Percentiles rank a stretch among this genome's conserved stretches.
Conservation (phyloP, 2,329 filamentous ascomycete genomes). For the Botrytis galanthina region DNA sequence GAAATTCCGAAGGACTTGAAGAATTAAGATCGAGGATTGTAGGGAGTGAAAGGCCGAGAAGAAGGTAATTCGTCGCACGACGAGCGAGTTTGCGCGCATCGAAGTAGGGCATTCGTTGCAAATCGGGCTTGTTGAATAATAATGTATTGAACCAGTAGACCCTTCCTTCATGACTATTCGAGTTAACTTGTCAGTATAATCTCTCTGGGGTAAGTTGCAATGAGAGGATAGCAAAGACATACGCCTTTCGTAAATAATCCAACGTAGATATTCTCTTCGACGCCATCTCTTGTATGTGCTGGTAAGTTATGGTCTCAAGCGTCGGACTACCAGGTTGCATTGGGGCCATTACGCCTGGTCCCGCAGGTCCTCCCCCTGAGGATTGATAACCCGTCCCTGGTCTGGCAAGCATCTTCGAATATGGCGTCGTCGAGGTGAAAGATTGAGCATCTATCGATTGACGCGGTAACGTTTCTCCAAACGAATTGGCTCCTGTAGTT, state of each 20-base stretch:
- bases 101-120: conserved; percentile 81
- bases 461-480: conserved; percentile 7
- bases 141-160: conserved; percentile 99
- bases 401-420: conserved; percentile 37
- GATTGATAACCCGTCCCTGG: conserved; percentile 34
- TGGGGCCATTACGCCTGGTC: conserved; percentile 24
- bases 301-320: conserved; percentile 43
- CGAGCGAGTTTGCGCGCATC: conserved; percentile 80
- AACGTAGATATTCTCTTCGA: conserved; percentile 92
- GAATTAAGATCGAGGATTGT: conserved; percentile 86
- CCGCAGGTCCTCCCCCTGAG: conserved; percentile 25
- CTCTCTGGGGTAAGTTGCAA: neutral
- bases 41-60: conserved; percentile 88
- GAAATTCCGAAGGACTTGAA: conserved; percentile 76
- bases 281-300: conserved; percentile 77
- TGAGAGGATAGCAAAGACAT: conserved; percentile 40
- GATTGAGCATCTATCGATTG: conserved; percentile 25
- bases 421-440: conserved; percentile 32
- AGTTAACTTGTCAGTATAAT: conserved; percentile 4
- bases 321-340: conserved; percentile 36
- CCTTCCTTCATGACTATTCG: conserved; percentile 77
- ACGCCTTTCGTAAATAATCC: conserved; percentile 91
- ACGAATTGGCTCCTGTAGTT: conserved; percentile 23
- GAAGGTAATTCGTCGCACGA: conserved; percentile 88
- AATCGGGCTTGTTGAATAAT: conserved; percentile 80